Base-by-base conservation (phyloP, 805 yeast species). In the Sugiyamaella smithiae region DNA sequence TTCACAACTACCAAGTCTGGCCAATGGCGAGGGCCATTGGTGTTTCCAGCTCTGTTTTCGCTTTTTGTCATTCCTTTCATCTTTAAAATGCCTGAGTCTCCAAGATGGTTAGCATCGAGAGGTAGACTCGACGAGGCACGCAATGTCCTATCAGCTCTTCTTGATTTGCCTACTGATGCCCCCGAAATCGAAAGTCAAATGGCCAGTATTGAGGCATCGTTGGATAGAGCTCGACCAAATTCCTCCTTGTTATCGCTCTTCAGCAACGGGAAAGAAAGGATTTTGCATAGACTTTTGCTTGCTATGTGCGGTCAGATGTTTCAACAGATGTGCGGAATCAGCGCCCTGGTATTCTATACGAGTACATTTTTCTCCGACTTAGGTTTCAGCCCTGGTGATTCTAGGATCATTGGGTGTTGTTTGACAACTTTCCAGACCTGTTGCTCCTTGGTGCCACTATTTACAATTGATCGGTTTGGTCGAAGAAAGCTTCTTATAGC, bases 21-120 rank as follows among this genome's bases (percentile, higher is more conserved):
- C 17, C 75, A 83, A 29, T 86, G 91, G 90, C 78, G 95, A 71
- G 75, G 86, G 65, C 93, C 95, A 12, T 77, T 86, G 52, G 84
- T 88, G 2, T 69, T 85, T 61, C 95, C 86, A 70, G 66, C 76
- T 35, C 52, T 77, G 32, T 78, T 78, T 48, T 80, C 81, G 9
- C 19, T 44, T 5, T 17, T 48, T 9, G 82, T 84, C 60, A 48
- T 87, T 44, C 67, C 85, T 40, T 64, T 83, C 45, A 70, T 86
- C 80, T 83, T 51, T 43, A 66, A 38, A 17, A 68, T 90, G 23
- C 97, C 98, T 1, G 97, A 90, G 66, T 81, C 91, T 40, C 97
- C 97, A 0, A 74, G 97, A 53, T 90, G 77, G 71, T 81, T 78
- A 60, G 87, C 90, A 6, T 81, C 81, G 58, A 81, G 84, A 57